Evolutionary conservation across 768 basidiomycete species (phyloP), one percentile per base, ranked within the genome.

Genomic region (Russula brevipes): DNA sequence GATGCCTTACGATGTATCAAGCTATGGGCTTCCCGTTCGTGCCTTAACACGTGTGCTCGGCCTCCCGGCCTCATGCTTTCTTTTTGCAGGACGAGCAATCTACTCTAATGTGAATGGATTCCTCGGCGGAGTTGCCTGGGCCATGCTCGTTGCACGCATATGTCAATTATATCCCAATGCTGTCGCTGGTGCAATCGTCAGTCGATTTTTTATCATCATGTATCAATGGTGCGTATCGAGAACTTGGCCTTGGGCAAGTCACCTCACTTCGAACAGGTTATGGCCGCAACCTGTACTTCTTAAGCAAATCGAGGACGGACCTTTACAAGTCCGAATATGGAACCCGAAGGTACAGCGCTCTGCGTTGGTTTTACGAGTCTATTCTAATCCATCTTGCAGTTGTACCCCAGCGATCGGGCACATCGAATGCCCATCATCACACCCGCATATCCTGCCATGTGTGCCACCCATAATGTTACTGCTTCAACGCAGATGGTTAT

Each of bases 361-460:
- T 19, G 17, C 36, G 1, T 7, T 41, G 57, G 14, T 16, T 16
- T 71, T 50, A 45, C 38, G 50, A 19, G 12, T 54, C n/a, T 44
- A 24, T 63, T n/a, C 45, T 56, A 36, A 31, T 45, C 46, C 31
- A 12, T 49, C 38, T 59, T 35, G 2, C 63, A 95, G 90, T 74
- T 97, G 59, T 98, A 96, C 73, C 94, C 94, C 5, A 85, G 85
- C 63, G 94, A 98, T 74, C 82, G 91, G 61, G 83, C 91, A n/a
- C 97, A 99, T 76, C 84, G 93, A 68, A 98, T 98, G 97, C 97
- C 97, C 12, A 98, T 99, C 71, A 98, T 99, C 69, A 99, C 97
- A 2, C 97, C 97, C 3, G 95, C 97, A 11, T 99, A 98, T 75
- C 97, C 97, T 51, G 88, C 96, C 6, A 99, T 99, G 96, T 98